These are phyloP conservation scores for Cladophialophora chaetospira DNA, from an alignment of 2,329 filamentous ascomycete species.

Conservation along the genomic window DNA sequence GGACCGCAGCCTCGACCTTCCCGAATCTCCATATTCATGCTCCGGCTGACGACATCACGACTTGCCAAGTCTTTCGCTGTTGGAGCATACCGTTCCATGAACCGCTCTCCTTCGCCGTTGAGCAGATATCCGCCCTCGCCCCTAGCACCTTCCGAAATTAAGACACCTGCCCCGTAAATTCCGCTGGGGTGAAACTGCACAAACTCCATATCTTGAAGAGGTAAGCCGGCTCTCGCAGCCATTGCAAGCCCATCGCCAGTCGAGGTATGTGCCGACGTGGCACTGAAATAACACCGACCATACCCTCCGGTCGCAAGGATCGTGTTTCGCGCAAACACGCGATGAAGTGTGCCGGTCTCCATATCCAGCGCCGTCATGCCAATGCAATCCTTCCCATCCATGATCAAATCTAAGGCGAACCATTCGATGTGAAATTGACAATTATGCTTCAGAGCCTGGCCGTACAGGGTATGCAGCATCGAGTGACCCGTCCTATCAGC, in stretches of 20 bases:
- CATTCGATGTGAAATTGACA: conserved; percentile 99
- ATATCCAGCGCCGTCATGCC: conserved; percentile 93
- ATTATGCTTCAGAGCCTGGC: conserved; percentile 94
- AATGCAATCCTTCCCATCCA: conserved; percentile 95
- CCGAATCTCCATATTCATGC: conserved; percentile 97
- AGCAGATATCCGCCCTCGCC: conserved; percentile 97
- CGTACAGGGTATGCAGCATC: conserved; percentile 96
- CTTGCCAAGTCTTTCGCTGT: conserved; percentile 97
- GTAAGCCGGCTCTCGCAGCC: conserved; percentile 94
- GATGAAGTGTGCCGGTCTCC: conserved; percentile 87
- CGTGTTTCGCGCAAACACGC: conserved; percentile 86
- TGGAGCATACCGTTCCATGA: conserved; percentile 98
- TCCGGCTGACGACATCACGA: conserved; percentile 93
- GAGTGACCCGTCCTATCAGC: conserved; percentile 97
- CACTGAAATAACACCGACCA: conserved; percentile 96
- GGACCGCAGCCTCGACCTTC: conserved; percentile 95
- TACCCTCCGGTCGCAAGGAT: conserved; percentile 96
- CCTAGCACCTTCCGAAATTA: conserved; percentile 97
- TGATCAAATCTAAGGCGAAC: conserved; percentile 94
- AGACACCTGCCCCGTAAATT: conserved; percentile 96
- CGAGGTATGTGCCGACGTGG: conserved; percentile 96
- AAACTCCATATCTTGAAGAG: conserved; percentile 99
- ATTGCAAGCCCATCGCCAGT: conserved; percentile 99
- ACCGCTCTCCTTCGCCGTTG: conserved; percentile 96
- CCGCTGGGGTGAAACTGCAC: conserved; percentile 99